Base-by-base conservation (phyloP, 371 early-diverging fungal genomes). In the Apophysomyces elegans region DNA sequence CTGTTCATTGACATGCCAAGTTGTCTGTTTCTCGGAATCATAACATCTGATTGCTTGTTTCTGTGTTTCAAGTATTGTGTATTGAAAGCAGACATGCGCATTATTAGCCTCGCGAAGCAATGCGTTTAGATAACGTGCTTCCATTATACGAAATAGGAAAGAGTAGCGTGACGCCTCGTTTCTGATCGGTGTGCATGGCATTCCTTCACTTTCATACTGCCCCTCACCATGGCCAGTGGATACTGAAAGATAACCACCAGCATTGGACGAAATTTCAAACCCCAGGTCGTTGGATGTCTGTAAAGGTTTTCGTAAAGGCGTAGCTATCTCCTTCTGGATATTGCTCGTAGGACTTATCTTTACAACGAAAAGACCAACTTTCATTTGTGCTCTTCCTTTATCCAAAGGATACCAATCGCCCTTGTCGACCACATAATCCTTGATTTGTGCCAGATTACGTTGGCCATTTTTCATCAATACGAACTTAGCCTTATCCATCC, bases 341-440 rank as follows among this genome's bases (percentile, higher is more conserved):
- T 67, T 59, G 18, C 58, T 16, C 54, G 61, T 65, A 14, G 68
- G 62, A 5, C 68, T 66, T 70, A 77, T 74, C 41, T 74, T 69
- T 7, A 74, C 72, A 35, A 77, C 66, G 44, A 77, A 77, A 36
- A 77, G 36, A 11, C 75, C 78, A 18, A 68, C 72, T 45, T 77
- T 74, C 38, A 72, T 70, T 38, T 71, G 64, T 16, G 64, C 63
- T 39, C 62, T 62, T n/a, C 58, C 63, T 26, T 62, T 63, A 1
- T 59, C 63, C 18, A 78, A 16, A 0, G 67, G 9, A 7, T 64
- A 26, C 81, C 81, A 81, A 12, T 66, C 64, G 6, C 81, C 81
- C 50, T 78, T 81, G 56, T 81, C 73, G 1, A 74, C 70, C 0
- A 81, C 81, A 69, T 72, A 81, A 9, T 69, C 65, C 32, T 76